Percentiles rank a stretch among this genome's conserved stretches.
Evolutionary conservation across 257 asterid species (phyloP).

Genomic region (Primulina eburnea): DNA sequence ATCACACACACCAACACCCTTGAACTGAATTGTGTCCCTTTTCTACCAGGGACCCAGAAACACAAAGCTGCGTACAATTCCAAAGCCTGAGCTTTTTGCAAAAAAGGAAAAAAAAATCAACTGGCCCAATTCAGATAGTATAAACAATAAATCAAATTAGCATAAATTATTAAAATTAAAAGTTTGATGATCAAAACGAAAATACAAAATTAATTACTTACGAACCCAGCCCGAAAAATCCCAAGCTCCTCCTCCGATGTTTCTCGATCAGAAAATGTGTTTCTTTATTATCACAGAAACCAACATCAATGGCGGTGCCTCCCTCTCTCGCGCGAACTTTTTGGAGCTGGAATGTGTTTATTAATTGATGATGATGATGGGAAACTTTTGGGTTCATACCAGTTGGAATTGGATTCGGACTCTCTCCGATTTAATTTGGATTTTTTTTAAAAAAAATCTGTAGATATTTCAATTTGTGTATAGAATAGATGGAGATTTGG

Average conservation of each 20-base stretch:
- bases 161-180: neutral
- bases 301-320: neutral
- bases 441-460: too few relatives aligned
- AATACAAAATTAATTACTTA: too few relatives aligned
- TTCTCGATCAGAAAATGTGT: neutral
- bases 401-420: too few relatives aligned
- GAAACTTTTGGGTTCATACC: neutral
- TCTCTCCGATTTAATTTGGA: too few relatives aligned
- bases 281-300: neutral
- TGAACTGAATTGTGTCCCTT: neutral
- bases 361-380: neutral
- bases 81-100: neutral
- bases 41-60: neutral
- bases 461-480: too few relatives aligned
- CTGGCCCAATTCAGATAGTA: neutral
- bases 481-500: too few relatives aligned
- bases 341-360: neutral
- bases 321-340: neutral
- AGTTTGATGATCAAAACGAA: neutral
- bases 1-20: neutral
- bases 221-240: neutral
- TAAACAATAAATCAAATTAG: neutral
- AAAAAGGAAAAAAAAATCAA: too few relatives aligned
- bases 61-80: neutral
- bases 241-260: neutral